phyloP scores from a whole-genome alignment of 2,329 filamentous ascomycete species.

The Lasiodiplodia hormozganensis region DNA sequence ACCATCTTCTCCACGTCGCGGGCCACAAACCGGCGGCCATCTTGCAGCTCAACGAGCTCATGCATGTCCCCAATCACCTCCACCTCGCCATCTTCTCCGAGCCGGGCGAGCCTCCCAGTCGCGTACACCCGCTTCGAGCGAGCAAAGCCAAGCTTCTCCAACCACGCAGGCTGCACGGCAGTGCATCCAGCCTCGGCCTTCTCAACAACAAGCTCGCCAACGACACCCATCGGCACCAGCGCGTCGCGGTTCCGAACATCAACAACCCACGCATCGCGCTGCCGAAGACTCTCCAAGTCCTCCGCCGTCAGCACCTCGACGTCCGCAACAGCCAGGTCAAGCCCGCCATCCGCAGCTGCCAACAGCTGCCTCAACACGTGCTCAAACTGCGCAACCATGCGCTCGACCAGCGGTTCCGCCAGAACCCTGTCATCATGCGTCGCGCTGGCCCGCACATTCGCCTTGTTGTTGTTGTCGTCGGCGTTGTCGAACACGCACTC shows the following conservation, averaged over 20 bases:
- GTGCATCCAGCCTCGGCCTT: constrained; percentile 37
- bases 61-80: constrained; percentile 34
- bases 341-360: neutral
- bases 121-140: constrained; percentile 38
- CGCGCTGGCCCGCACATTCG: constrained; percentile 61
- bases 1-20: constrained; percentile 46
- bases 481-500: constrained; percentile 62
- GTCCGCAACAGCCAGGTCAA: constrained; percentile 35
- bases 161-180: constrained; percentile 43
- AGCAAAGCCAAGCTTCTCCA: constrained; percentile 40
- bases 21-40: neutral
- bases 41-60: constrained; percentile 29
- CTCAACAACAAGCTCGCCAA: constrained; percentile 52
- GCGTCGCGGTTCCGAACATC: constrained; percentile 42
- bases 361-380: constrained; percentile 58
- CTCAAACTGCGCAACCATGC: constrained; percentile 60
- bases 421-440: constrained; percentile 69
- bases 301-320: constrained; percentile 47
- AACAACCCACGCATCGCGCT: constrained; percentile 38
- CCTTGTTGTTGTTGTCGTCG: constrained; percentile 57
- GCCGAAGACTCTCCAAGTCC: constrained; percentile 52
- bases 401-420: constrained; percentile 59
- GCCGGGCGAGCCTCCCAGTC: constrained; percentile 46
- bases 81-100: constrained; percentile 45
- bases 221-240: constrained; percentile 50